Evolutionary conservation across 2,329 filamentous ascomycete genomes (phyloP).

Genomic region (Triangularia setosa): DNA sequence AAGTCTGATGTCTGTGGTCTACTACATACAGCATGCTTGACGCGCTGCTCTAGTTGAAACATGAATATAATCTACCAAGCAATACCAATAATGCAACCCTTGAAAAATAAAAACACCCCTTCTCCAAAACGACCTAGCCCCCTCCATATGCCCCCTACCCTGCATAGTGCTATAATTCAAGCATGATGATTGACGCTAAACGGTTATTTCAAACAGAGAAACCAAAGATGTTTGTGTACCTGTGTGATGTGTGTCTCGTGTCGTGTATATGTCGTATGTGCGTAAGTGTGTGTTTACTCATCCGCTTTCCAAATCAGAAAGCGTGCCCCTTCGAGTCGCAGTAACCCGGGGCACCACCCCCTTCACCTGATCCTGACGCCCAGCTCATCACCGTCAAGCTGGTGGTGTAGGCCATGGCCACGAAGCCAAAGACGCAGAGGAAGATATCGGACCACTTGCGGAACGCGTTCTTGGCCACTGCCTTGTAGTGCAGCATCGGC

Average conservation of each 20-base stretch:
- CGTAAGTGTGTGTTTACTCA: not conserved
- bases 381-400: slow-evolving; percentile 81
- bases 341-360: slow-evolving; percentile 46
- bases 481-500: slow-evolving; percentile 86
- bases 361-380: slow-evolving; percentile 53
- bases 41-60: not conserved
- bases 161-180: slow-evolving; percentile 1
- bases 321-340: slow-evolving; percentile 40
- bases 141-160: not conserved
- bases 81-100: not conserved
- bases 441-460: slow-evolving; percentile 69
- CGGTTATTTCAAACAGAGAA: not conserved
- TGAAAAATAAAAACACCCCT: not conserved
- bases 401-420: slow-evolving; percentile 92
- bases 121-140: not conserved
- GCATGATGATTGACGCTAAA: not conserved
- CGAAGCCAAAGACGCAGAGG: slow-evolving; percentile 75
- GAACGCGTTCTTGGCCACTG: slow-evolving; percentile 64
- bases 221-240: not conserved
- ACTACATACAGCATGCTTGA: not conserved
- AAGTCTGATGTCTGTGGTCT: not conserved
- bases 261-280: not conserved
- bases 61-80: not conserved
- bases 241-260: not conserved
- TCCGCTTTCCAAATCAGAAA: not conserved